Evolutionary conservation across 2,329 filamentous ascomycete genomes (phyloP).

Genomic region (Fusarium oxysporum): DNA sequence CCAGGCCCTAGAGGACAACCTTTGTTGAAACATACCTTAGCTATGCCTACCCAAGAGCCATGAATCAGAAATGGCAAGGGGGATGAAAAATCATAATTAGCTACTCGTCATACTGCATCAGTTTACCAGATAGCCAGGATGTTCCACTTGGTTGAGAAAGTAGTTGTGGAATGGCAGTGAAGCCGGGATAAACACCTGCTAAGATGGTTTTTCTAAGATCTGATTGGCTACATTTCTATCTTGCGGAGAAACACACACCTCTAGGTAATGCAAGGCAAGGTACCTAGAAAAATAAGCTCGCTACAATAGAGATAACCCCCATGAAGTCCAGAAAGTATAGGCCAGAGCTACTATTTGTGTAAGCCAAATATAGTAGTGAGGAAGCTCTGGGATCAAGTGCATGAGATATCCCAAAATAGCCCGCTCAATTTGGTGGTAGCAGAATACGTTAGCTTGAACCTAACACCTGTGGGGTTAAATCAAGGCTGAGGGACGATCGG

Average conservation of each 20-base stretch:
- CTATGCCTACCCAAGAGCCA: neutral
- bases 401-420: neutral
- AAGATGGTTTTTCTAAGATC: neutral
- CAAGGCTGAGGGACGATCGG: neutral
- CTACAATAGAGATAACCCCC: neutral
- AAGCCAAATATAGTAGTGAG: neutral
- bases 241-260: neutral
- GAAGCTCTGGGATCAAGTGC: neutral
- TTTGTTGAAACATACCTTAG: conserved; percentile 11
- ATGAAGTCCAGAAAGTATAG: neutral
- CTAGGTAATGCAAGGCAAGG: neutral
- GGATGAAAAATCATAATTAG: neutral
- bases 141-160: neutral
- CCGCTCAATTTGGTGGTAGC: neutral
- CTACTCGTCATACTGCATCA: neutral
- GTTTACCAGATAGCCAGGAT: neutral
- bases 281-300: neutral
- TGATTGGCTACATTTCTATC: conserved; percentile 4
- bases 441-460: neutral
- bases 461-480: neutral
- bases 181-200: neutral
- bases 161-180: neutral
- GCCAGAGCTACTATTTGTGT: neutral
- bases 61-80: neutral
- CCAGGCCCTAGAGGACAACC: conserved; percentile 12